Percentiles rank a stretch among this genome's conserved stretches.
Evolutionary conservation across 78 protist genomes (phyloP).

Genomic region (Andalucia godoyi): DNA sequence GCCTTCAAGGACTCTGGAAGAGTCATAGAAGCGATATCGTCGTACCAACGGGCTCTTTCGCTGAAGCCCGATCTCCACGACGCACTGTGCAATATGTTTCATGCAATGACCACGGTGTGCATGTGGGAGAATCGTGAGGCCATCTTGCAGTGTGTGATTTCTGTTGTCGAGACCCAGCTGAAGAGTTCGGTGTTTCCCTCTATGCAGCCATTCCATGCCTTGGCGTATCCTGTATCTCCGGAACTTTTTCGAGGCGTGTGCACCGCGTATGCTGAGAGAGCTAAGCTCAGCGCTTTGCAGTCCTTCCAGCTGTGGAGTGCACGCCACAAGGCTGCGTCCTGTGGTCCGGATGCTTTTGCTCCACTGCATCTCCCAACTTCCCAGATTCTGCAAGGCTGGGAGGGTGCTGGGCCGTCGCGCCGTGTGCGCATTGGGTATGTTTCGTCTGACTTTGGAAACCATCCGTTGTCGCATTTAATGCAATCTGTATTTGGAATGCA

Average conservation of each 20-base stretch:
- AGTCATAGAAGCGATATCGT: slow-evolving; percentile 31
- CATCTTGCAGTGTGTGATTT: not conserved
- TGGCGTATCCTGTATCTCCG: not conserved
- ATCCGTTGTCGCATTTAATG: slow-evolving; percentile 55
- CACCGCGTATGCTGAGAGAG: not conserved
- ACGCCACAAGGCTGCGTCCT: too few species aligned
- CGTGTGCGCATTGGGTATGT: slow-evolving; percentile 42
- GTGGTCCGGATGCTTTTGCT: too few species aligned
- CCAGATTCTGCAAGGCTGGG: too few species aligned
- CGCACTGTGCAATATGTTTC: not conserved
- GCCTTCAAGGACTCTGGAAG: slow-evolving; percentile 15
- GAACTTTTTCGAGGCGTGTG: not conserved
- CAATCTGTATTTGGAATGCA: slow-evolving; percentile 36
- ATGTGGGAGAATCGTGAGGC: not conserved
- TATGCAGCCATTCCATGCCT: not conserved
- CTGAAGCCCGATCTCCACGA: too few species aligned
- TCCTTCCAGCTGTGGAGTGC: too few species aligned
- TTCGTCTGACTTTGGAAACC: slow-evolving; percentile 53
- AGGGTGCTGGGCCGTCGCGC: not conserved
- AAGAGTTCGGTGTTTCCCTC: too few species aligned
- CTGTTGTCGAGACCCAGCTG: not conserved
- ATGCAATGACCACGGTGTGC: not conserved
- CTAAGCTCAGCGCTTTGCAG: not conserved
- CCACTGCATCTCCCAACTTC: too few species aligned
- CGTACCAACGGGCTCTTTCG: slow-evolving; percentile 19